Evolutionary conservation across 768 basidiomycete genomes (phyloP).

Genomic region (Chlorophyllum brunneum): DNA sequence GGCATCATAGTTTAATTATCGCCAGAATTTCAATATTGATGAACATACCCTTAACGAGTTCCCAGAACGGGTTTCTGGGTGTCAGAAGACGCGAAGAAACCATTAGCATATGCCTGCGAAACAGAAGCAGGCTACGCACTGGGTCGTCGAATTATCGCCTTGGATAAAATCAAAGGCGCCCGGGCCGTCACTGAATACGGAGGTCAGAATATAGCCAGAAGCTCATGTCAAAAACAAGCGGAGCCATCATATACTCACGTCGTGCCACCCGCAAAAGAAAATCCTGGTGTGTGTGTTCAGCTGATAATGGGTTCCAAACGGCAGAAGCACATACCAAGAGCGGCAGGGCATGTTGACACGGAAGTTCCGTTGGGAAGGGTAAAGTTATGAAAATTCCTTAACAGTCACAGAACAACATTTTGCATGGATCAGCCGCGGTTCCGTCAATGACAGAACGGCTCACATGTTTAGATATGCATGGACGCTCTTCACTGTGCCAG

Average conservation of each 20-base stretch:
- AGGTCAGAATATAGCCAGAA: no score
- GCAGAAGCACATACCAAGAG: constrained; percentile 49
- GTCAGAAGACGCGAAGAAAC: constrained; percentile 13
- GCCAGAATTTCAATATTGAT: background rate
- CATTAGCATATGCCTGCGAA: background rate
- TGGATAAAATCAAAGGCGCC: constrained; percentile 78
- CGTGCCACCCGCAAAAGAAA: constrained; percentile 75
- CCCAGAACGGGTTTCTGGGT: constrained; percentile 73
- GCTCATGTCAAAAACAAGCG: background rate
- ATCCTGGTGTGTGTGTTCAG: constrained; percentile 39
- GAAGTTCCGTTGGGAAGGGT: constrained; percentile 60
- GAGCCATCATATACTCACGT: constrained; percentile 42
- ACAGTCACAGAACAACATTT: background rate
- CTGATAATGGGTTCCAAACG: background rate
- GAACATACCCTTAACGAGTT: constrained; percentile 63
- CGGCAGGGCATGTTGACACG: constrained; percentile 73
- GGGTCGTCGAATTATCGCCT: constrained; percentile 57
- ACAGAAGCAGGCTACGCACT: constrained; percentile 35
- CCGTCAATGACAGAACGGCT: constrained; percentile 18
- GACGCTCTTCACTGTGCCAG: constrained; percentile 64
- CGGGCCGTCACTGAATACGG: constrained; percentile 62
- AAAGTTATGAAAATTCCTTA: constrained; percentile 63
- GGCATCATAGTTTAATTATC: background rate
- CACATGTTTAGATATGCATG: constrained; percentile 72
- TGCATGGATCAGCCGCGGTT: background rate